Percentiles rank a stretch among this genome's conserved stretches.
phyloP scores from a whole-genome alignment of 176 grass and related monocot species.

The Phragmites australis region DNA sequence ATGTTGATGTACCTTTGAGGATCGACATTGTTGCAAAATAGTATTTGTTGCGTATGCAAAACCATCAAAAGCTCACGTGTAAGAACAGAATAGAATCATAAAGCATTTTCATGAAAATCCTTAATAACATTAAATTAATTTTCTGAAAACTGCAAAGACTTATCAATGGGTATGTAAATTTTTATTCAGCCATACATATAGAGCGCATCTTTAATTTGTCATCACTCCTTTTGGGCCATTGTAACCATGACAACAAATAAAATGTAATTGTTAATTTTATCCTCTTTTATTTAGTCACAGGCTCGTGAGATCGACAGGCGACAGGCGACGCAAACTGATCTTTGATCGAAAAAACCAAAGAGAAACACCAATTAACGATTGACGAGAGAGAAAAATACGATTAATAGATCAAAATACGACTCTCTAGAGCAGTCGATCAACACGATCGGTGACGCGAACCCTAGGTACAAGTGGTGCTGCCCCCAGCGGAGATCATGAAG shows the following conservation, averaged over 20 bases:
- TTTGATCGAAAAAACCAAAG: too few species aligned
- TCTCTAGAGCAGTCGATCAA: too few species aligned
- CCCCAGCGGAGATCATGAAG: too few species aligned
- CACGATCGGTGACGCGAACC: too few species aligned
- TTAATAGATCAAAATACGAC: too few species aligned
- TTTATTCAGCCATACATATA: not conserved
- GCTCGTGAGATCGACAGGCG: too few species aligned
- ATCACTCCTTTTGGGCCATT: not conserved
- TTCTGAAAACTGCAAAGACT: not conserved
- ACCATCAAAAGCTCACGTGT: not conserved
- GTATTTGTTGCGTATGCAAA: constrained; percentile 27
- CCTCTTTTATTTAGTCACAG: too few species aligned
- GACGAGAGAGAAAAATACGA: too few species aligned
- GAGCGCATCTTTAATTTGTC: not conserved
- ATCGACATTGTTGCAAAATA: constrained; percentile 40
- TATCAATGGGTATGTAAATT: not conserved
- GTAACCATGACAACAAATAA: not conserved
- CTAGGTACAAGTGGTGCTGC: too few species aligned
- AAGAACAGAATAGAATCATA: not conserved
- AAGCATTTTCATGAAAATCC: not conserved
- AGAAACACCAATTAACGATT: too few species aligned
- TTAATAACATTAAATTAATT: not conserved
- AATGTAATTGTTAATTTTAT: too few species aligned
- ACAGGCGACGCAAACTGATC: too few species aligned
- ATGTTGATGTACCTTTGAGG: constrained; percentile 36